Evolutionary conservation across 75 land plant species (phyloP).

Genomic region (Ceratopteris richardii): DNA sequence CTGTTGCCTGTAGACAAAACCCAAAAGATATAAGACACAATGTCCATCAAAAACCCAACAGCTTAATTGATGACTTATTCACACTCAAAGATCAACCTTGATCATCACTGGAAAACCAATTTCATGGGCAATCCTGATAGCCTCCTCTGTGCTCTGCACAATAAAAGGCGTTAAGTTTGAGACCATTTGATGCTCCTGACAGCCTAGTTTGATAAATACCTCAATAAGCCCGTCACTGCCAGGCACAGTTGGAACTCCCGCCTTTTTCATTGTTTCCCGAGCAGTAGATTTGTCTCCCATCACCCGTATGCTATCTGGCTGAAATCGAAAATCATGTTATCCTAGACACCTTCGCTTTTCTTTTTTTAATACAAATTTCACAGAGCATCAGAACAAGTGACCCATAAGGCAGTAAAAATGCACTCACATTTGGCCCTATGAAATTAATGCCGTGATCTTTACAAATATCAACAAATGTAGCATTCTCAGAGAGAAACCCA

Average conservation of each 20-base stretch:
- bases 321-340: slow-evolving; percentile 7
- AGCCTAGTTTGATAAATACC: too few species aligned
- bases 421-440: slow-evolving; percentile 88
- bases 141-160: slow-evolving; percentile 75
- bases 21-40: too few species aligned
- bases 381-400: too few species aligned
- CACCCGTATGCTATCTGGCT: slow-evolving; percentile 86
- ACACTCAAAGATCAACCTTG: slow-evolving; percentile 40
- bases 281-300: slow-evolving; percentile 97
- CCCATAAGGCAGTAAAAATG: too few species aligned
- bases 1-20: slow-evolving; percentile 63
- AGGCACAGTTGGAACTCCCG: slow-evolving; percentile 94
- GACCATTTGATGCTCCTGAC: too few species aligned
- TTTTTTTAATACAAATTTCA: too few species aligned
- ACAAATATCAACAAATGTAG: slow-evolving; percentile 81
- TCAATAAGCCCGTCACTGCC: slow-evolving; percentile 86
- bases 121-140: slow-evolving; percentile 61
- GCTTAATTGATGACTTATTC: too few species aligned
- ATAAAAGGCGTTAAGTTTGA: too few species aligned
- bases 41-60: neutral
- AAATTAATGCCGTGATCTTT: slow-evolving; percentile 88
- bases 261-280: slow-evolving; percentile 83
- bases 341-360: too few species aligned
- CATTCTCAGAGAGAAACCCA: slow-evolving; percentile 91
- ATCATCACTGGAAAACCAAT: slow-evolving; percentile 95